A percentile compares a stretch with the other conserved stretches of the same genome.
These are phyloP conservation scores for Citrus cavaleriei DNA, from an alignment of 345 rosid genomes.

Conservation along the genomic window DNA sequence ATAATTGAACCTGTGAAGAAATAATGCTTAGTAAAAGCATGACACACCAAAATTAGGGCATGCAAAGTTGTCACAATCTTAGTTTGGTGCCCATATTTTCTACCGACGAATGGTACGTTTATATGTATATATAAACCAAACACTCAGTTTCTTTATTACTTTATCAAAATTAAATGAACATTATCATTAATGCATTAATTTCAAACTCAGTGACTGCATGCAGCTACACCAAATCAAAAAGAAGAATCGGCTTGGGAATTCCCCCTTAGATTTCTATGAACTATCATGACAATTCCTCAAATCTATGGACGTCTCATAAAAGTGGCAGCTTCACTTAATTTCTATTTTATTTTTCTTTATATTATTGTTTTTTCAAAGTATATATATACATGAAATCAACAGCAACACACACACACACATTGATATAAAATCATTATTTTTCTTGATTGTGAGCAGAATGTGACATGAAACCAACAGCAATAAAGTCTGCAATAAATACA, in stretches of 20 bases:
- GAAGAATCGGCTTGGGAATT: background rate
- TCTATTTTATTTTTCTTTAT: background rate
- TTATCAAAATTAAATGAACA: background rate
- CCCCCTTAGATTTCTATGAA: background rate
- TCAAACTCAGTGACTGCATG: background rate
- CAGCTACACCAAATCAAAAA: background rate
- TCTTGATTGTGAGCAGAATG: constrained; percentile 29
- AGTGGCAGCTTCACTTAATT: background rate
- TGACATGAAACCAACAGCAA: constrained; percentile 53
- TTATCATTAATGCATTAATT: background rate
- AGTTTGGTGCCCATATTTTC: background rate
- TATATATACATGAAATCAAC: no score
- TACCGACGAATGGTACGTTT: no score
- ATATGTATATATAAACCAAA: background rate
- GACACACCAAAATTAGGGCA: background rate
- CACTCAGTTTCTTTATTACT: background rate
- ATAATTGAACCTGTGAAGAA: background rate
- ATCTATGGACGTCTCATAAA: background rate
- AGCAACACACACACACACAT: no score
- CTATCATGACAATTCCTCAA: background rate
- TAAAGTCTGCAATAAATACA: constrained; percentile 42
- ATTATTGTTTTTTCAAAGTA: background rate
- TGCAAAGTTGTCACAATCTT: background rate
- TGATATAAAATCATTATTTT: background rate
- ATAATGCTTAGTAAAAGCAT: background rate